Percentiles rank a stretch among this genome's conserved stretches.
Conservation (phyloP, 2,329 filamentous ascomycete genomes). For the Diaporthe humulicola region DNA sequence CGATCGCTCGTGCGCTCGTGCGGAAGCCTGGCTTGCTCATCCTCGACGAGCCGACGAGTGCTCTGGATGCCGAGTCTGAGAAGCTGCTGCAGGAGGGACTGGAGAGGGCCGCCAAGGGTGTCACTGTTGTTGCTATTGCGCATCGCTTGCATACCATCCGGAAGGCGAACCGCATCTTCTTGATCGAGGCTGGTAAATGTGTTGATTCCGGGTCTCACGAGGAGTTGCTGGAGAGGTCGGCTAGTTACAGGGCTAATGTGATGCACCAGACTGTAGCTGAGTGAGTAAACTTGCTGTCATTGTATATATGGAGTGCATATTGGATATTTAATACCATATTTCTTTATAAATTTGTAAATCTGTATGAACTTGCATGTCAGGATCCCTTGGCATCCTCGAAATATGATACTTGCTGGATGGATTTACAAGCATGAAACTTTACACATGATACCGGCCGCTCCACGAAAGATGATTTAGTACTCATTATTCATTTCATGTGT, state of each 20-base stretch:
- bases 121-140: slow-evolving; percentile 59
- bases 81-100: slow-evolving; percentile 69
- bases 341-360: too few species aligned
- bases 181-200: slow-evolving; percentile 55
- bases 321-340: background rate
- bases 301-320: background rate
- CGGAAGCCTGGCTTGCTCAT: slow-evolving; percentile 75
- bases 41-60: slow-evolving; percentile 78
- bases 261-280: slow-evolving; percentile 49
- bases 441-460: background rate
- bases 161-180: slow-evolving; percentile 58
- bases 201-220: slow-evolving; percentile 52
- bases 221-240: slow-evolving; percentile 47
- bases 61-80: slow-evolving; percentile 74
- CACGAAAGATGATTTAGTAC: background rate
- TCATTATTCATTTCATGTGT: background rate
- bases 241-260: slow-evolving; percentile 49
- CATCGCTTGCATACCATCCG: slow-evolving; percentile 60
- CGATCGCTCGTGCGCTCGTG: slow-evolving; percentile 77
- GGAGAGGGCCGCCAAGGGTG: slow-evolving; percentile 58
- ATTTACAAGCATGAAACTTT: background rate
- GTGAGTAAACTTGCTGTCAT: background rate
- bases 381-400: too few species aligned
- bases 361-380: too few species aligned
- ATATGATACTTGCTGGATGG: background rate